Evolutionary conservation across 768 basidiomycete species (phyloP), one percentile per base, ranked within the genome.

Genomic region (Pisolithus marmoratus): DNA sequence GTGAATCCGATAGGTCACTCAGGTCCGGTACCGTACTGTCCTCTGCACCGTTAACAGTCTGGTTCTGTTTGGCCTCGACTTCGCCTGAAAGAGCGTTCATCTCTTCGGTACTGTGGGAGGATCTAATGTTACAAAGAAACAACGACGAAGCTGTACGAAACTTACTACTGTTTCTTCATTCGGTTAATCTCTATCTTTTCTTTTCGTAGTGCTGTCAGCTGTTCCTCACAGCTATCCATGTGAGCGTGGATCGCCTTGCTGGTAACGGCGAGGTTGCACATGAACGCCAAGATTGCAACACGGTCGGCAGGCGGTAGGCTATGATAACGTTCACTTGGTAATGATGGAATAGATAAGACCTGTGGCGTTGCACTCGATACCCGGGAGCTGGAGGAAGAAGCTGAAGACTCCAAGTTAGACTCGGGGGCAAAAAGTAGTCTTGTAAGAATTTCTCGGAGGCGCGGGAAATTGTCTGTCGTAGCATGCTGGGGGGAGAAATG

Each of bases 161-260:
- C 93, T 72, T 67, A 95, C 94, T 84, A 78, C 64, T 87, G 84
- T 68, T 91, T 94, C 72, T 87, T 87, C 61, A 85, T 75, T 53
- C 94, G 80, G 70, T 96, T 96, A 54, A 94, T 83, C 56, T 98
- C 96, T 29, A 94, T 93, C 68, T 94, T 90, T 68, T 95, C 91
- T 70, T 98, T 99, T 56, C 96, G 73, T 31, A 96, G 74, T 24
- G 94, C 90, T 8, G 96, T 98, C 55, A 99, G 68, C 57, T 88
- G 85, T 59, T 88, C 81, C 62, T 94, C 93, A 60, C 90, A 91
- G 42, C 82, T 79, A 61, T 99, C 96, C 82, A 98, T 88, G 60
- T 91, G 89, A 5, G 78, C 70, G 63, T 94, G 89, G 20, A 97
- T 84, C 9, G 83, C 78, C 70, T 93, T 95, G 69, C 90, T 93